A percentile compares a stretch with the other conserved stretches of the same genome.
Evolutionary conservation across 805 yeast genomes (phyloP).

Genomic region (Debaryomyces hansenii): DNA sequence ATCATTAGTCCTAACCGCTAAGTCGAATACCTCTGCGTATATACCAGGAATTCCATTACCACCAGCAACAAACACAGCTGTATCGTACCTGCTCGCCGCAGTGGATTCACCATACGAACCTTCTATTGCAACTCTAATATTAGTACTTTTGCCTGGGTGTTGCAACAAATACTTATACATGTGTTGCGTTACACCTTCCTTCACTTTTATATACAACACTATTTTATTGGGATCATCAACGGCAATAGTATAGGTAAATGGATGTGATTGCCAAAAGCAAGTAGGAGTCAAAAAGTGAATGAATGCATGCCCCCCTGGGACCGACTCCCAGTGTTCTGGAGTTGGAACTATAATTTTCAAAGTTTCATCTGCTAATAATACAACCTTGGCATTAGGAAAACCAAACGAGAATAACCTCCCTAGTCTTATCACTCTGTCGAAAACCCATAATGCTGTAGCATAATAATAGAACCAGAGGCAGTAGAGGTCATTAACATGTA

Average conservation of each 20-base stretch:
- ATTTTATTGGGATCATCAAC: slow-evolving; percentile 17
- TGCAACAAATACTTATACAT: slow-evolving; percentile 18
- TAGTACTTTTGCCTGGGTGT: slow-evolving; percentile 15
- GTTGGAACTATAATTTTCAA: slow-evolving; percentile 50
- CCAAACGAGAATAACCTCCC: slow-evolving; percentile 61
- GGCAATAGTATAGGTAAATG: slow-evolving; percentile 49
- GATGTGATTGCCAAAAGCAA: slow-evolving; percentile 67
- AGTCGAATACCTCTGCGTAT: slow-evolving; percentile 31
- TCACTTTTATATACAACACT: slow-evolving; percentile 32
- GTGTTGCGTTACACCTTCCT: slow-evolving; percentile 30
- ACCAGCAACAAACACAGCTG: slow-evolving; percentile 37
- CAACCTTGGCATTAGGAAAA: slow-evolving; percentile 48
- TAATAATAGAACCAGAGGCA: slow-evolving; percentile 45
- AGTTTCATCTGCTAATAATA: slow-evolving; percentile 44
- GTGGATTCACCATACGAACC: slow-evolving; percentile 40
- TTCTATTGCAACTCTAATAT: slow-evolving; percentile 35
- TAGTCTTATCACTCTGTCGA: slow-evolving; percentile 62
- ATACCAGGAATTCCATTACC: slow-evolving; percentile 45
- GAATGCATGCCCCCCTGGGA: slow-evolving; percentile 66
- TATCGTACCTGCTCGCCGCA: slow-evolving; percentile 26
- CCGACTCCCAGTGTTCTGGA: slow-evolving; percentile 54
- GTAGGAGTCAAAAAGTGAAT: slow-evolving; percentile 46
- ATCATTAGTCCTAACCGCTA: slow-evolving; percentile 7
- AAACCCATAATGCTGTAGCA: slow-evolving; percentile 65
- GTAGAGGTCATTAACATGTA: slow-evolving; percentile 46